Evolutionary conservation across 2,329 filamentous ascomycete genomes (phyloP).

Genomic region (Diaporthe citriasiana): DNA sequence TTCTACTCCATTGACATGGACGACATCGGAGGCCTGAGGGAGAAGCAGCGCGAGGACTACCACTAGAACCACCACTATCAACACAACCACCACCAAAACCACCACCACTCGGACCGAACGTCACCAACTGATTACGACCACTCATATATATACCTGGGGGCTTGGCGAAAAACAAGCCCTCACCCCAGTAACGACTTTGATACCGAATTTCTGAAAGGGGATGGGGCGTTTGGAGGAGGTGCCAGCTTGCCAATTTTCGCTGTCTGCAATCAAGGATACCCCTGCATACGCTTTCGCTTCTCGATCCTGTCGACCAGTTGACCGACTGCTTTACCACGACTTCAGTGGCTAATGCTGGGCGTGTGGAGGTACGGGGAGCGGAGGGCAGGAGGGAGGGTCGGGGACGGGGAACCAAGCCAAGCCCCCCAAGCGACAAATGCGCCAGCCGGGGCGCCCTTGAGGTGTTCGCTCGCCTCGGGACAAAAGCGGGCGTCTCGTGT

Average conservation of each 20-base stretch:
- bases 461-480: neutral
- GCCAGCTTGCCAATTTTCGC: slow-evolving; percentile 37
- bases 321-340: slow-evolving; percentile 25
- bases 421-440: slow-evolving; percentile 21
- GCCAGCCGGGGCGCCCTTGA: slow-evolving; percentile 8
- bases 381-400: slow-evolving; percentile 13
- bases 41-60: slow-evolving; percentile 75
- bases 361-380: slow-evolving; percentile 12
- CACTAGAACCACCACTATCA: slow-evolving; percentile 42
- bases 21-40: slow-evolving; percentile 92
- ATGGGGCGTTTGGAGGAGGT: slow-evolving; percentile 40
- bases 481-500: slow-evolving; percentile 13
- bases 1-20: slow-evolving; percentile 97
- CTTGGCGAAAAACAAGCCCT: slow-evolving; percentile 32
- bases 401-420: slow-evolving; percentile 26
- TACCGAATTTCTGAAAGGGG: slow-evolving; percentile 40
- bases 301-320: slow-evolving; percentile 41
- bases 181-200: slow-evolving; percentile 41
- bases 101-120: slow-evolving; percentile 25
- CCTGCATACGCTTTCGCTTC: slow-evolving; percentile 38
- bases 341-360: slow-evolving; percentile 14
- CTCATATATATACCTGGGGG: slow-evolving; percentile 35
- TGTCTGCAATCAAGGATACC: slow-evolving; percentile 42
- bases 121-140: slow-evolving; percentile 39
- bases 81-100: slow-evolving; percentile 48